Percentiles rank a stretch among this genome's conserved stretches.
Evolutionary conservation across 345 rosid species (phyloP).

Genomic region (Citropsis articulata): DNA sequence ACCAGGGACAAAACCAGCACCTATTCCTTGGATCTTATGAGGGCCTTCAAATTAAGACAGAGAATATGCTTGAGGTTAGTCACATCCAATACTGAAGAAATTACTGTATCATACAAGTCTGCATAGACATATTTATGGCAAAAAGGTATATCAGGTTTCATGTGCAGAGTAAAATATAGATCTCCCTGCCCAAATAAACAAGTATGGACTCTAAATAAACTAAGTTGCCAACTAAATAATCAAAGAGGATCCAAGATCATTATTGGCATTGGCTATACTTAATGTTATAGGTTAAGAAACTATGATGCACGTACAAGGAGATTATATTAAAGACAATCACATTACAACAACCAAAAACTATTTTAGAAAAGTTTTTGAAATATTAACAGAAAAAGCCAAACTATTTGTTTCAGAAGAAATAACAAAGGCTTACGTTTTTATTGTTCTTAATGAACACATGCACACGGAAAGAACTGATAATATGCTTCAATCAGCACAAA

Average conservation of each 20-base stretch:
- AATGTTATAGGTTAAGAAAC: not conserved
- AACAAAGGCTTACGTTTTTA: not conserved
- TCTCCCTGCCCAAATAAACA: not conserved
- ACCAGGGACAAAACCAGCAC: conserved; percentile 88
- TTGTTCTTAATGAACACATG: not conserved
- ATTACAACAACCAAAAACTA: not conserved
- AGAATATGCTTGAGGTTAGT: not conserved
- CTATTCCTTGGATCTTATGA: conserved; percentile 95
- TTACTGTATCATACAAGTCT: not conserved
- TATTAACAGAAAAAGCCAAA: not conserved
- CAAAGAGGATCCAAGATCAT: not conserved
- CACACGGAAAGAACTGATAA: too few species aligned
- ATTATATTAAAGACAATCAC: not conserved
- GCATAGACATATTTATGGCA: not conserved
- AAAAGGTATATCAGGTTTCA: not conserved
- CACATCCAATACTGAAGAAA: not conserved
- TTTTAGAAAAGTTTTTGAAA: not conserved
- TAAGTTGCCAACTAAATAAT: not conserved
- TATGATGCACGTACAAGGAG: not conserved
- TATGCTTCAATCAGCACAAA: not conserved
- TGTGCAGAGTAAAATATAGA: not conserved
- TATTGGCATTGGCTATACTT: not conserved
- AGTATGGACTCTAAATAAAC: not conserved
- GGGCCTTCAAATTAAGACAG: conserved; percentile 48
- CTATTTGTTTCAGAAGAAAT: not conserved